phyloP scores from a whole-genome alignment of 1,284 basidiomycete genomes.

The Anthracocystis setariae region DNA sequence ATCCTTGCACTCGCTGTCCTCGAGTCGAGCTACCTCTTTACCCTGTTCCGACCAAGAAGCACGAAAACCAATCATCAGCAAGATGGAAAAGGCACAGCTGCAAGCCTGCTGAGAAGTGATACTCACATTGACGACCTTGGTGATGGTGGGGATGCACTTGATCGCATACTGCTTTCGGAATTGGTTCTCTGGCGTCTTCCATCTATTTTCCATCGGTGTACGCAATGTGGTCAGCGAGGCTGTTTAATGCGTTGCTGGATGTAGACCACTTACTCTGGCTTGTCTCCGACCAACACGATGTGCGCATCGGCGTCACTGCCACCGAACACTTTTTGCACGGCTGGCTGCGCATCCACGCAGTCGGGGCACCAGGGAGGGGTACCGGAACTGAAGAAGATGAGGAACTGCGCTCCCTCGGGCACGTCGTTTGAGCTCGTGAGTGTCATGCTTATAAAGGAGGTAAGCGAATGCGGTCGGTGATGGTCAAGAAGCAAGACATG shows the following conservation, averaged over 20 bases:
- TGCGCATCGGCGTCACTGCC: conserved; percentile 21
- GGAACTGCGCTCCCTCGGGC: conserved; percentile 19
- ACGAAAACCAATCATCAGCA: neutral
- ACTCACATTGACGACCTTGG: conserved; percentile 42
- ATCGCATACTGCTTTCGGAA: conserved; percentile 43
- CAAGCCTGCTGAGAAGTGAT: neutral
- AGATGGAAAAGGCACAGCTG: neutral
- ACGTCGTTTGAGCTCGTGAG: conserved; percentile 21
- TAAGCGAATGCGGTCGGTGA: too few species aligned
- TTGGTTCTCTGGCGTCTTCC: conserved; percentile 45
- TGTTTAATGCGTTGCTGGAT: too few species aligned
- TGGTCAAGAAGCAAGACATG: neutral
- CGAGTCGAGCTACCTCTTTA: conserved; percentile 46
- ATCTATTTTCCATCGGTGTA: conserved; percentile 8
- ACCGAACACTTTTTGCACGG: conserved; percentile 42
- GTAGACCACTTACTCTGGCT: conserved; percentile 25
- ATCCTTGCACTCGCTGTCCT: conserved; percentile 47
- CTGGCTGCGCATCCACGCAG: conserved; percentile 49
- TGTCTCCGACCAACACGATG: conserved; percentile 47
- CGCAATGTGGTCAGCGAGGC: neutral
- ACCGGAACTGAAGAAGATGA: conserved; percentile 56
- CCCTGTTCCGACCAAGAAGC: conserved; percentile 14
- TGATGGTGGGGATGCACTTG: conserved; percentile 48
- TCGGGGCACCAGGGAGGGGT: conserved; percentile 56
- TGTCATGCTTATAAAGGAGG: conserved; percentile 34